These are phyloP conservation scores for Taphrina wiesneri DNA, from an alignment of 1,139 yeast genomes.

Conservation along the genomic window DNA sequence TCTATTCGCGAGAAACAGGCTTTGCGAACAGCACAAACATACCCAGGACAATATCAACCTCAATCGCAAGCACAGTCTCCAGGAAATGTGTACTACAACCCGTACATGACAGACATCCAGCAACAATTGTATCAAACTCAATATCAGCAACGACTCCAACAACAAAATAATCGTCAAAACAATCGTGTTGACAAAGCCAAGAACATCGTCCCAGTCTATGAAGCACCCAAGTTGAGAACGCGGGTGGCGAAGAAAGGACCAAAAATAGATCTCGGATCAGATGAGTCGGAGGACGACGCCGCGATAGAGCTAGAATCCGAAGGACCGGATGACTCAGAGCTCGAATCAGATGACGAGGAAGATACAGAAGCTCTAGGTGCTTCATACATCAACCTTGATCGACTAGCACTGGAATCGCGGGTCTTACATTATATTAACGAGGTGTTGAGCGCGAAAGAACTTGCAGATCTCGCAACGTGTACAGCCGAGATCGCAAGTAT, in stretches of 20 bases:
- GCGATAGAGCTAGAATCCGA: constrained; percentile 18
- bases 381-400: constrained; percentile 39
- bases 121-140: not conserved
- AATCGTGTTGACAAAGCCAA: not conserved
- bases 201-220: constrained; percentile 6
- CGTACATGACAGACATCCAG: not conserved
- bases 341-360: constrained; percentile 22
- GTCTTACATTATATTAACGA: constrained; percentile 75
- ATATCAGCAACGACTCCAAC: not conserved
- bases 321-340: constrained; percentile 6
- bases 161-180: not conserved
- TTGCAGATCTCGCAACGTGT: constrained; percentile 76
- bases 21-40: constrained; percentile 21
- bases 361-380: constrained; percentile 37
- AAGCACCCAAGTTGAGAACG: constrained; percentile 23
- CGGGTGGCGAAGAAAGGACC: constrained; percentile 23
- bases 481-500: constrained; percentile 65
- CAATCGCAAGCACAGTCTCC: not conserved
- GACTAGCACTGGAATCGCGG: constrained; percentile 59
- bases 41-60: constrained; percentile 13
- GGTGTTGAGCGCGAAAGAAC: constrained; percentile 65
- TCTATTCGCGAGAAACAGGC: constrained; percentile 32
- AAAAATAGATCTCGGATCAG: constrained; percentile 18
- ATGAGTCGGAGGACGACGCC: constrained; percentile 28
- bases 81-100: not conserved